Evolutionary conservation across 148 eudicot genomes (phyloP).

Genomic region (Rhododendron molle): DNA sequence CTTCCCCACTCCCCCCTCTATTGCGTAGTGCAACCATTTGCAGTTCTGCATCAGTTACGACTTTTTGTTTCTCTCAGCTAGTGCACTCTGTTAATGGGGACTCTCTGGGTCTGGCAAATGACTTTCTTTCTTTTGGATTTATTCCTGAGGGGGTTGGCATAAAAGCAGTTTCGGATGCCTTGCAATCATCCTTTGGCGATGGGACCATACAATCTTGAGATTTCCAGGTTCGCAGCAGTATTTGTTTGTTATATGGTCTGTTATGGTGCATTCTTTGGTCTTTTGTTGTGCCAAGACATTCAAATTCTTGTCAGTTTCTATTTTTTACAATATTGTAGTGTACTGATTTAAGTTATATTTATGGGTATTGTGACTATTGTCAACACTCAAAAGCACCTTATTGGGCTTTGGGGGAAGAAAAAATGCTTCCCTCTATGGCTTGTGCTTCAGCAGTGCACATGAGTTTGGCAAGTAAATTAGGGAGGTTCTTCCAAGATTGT

Average conservation of each 20-base stretch:
- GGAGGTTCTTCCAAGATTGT: background rate
- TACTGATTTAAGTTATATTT: background rate
- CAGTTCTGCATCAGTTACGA: background rate
- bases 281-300: background rate
- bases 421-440: background rate
- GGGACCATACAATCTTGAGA: conserved; percentile 77
- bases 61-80: conserved; percentile 51
- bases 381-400: background rate
- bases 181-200: conserved; percentile 81
- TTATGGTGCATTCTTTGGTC: conserved; percentile 6
- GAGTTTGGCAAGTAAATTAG: background rate
- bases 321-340: background rate
- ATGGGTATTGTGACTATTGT: background rate
- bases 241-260: background rate
- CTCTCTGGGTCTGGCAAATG: conserved; percentile 90
- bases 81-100: conserved; percentile 99
- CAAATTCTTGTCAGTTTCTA: background rate
- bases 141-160: conserved; percentile 79
- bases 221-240: conserved; percentile 62
- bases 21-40: background rate
- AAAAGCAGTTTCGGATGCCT: conserved; percentile 74
- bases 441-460: background rate
- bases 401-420: background rate
- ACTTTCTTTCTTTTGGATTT: conserved; percentile 89
- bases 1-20: background rate